phyloP scores from a whole-genome alignment of 257 asterid genomes.

The Rubia yunnanensis region DNA sequence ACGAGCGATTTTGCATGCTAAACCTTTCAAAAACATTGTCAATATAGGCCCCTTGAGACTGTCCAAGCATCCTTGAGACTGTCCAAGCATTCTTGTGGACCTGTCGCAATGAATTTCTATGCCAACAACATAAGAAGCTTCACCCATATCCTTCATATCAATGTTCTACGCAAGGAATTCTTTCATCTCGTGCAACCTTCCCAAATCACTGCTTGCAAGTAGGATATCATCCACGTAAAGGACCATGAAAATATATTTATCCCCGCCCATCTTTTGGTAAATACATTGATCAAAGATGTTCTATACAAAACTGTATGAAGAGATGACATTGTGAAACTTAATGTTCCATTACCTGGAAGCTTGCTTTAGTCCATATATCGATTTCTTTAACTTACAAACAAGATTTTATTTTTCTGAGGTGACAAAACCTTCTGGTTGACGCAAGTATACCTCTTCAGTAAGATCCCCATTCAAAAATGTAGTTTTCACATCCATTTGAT shows the following conservation, averaged over 20 bases:
- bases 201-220: background rate
- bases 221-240: background rate
- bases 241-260: background rate
- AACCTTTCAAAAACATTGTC: background rate
- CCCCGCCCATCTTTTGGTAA: background rate
- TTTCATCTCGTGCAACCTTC: background rate
- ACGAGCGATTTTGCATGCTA: background rate
- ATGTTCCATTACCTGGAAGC: constrained; percentile 8
- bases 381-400: background rate
- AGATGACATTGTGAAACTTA: background rate
- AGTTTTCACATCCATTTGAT: constrained; percentile 10
- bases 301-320: background rate
- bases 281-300: background rate
- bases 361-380: constrained; percentile 6
- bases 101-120: constrained; percentile 4
- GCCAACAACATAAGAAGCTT: background rate
- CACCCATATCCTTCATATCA: background rate
- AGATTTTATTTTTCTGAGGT: background rate
- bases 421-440: constrained; percentile 1
- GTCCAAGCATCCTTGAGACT: too few species aligned
- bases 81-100: background rate
- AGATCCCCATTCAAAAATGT: background rate
- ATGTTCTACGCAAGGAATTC: background rate
- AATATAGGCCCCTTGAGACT: constrained; percentile 3
- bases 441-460: background rate